A percentile compares a stretch with the other conserved stretches of the same genome.
These are phyloP conservation scores for Cryoendolithus antarcticus DNA, from an alignment of 2,329 filamentous ascomycete genomes.

Conservation along the genomic window DNA sequence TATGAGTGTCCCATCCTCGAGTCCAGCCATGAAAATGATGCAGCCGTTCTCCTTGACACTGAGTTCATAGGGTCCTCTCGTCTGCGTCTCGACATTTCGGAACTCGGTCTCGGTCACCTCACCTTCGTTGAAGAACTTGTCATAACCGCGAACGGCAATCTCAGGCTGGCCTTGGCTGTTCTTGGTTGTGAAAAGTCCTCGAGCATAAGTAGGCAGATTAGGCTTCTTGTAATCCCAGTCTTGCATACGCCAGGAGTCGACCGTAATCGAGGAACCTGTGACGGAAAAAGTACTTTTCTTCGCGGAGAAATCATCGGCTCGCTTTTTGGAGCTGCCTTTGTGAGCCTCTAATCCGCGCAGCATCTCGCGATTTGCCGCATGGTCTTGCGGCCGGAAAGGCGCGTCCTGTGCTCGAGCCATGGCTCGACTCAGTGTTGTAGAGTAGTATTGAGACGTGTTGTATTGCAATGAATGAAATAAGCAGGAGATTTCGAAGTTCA, in stretches of 20 bases:
- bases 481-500: too few relatives aligned
- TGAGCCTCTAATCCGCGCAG: conserved; percentile 52
- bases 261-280: conserved; percentile 50
- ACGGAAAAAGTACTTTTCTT: conserved; percentile 72
- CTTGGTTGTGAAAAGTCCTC: conserved; percentile 81
- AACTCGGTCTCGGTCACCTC: conserved; percentile 76
- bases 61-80: conserved; percentile 80
- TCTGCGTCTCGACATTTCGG: conserved; percentile 62
- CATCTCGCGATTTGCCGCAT: conserved; percentile 53
- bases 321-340: conserved; percentile 34
- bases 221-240: conserved; percentile 92
- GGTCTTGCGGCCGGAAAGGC: conserved; percentile 59
- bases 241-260: conserved; percentile 86
- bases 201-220: conserved; percentile 79
- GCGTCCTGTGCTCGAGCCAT: conserved; percentile 43
- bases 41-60: conserved; percentile 99
- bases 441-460: background rate
- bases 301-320: conserved; percentile 53
- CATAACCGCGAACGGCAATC: conserved; percentile 82
- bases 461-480: too few relatives aligned
- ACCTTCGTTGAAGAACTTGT: conserved; percentile 95
- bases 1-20: conserved; percentile 77
- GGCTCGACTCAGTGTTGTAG: conserved; percentile 1
- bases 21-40: conserved; percentile 90
- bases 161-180: conserved; percentile 54